Conservation (phyloP, 2,329 filamentous ascomycete genomes). For the Fusarium duplospermum region DNA sequence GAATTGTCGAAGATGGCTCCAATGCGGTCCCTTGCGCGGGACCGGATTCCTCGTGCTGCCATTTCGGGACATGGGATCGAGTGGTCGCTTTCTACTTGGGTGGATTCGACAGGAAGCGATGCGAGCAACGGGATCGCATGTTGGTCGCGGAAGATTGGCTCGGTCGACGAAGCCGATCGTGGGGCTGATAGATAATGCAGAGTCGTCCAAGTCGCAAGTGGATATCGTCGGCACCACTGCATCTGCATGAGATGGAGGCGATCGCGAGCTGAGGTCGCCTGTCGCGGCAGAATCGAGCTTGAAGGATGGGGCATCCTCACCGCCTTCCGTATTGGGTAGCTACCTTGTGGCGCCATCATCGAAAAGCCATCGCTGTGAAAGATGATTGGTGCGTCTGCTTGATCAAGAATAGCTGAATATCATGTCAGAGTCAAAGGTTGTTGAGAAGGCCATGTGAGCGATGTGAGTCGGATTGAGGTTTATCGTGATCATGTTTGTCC, state of each 20-base stretch:
- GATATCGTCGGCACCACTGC: conserved; percentile 15
- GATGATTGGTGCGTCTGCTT: conserved; percentile 25
- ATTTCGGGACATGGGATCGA: conserved; percentile 46
- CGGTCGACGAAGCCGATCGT: conserved; percentile 16
- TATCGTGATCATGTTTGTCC: not conserved
- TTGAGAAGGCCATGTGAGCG: not conserved
- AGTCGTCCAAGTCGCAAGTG: conserved; percentile 22
- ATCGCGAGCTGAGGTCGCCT: conserved; percentile 28
- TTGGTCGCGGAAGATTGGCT: conserved; percentile 24
- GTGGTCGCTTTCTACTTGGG: conserved; percentile 36
- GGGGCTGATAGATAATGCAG: conserved; percentile 7
- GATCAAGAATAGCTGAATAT: not conserved
- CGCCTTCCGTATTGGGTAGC: conserved; percentile 40
- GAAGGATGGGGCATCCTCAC: conserved; percentile 20
- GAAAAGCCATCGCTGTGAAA: conserved; percentile 15
- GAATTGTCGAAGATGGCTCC: conserved; percentile 66
- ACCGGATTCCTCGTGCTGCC: conserved; percentile 40
- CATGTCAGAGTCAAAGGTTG: not conserved
- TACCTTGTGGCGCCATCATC: not conserved
- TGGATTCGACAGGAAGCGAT: conserved; percentile 27
- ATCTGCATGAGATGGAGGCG: conserved; percentile 14
- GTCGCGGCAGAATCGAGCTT: conserved; percentile 44
- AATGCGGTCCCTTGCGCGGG: conserved; percentile 60
- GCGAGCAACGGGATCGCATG: conserved; percentile 34
- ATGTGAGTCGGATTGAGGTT: not conserved